phyloP scores from a whole-genome alignment of 2,329 filamentous ascomycete genomes.

The Sclerotinia subarctica region DNA sequence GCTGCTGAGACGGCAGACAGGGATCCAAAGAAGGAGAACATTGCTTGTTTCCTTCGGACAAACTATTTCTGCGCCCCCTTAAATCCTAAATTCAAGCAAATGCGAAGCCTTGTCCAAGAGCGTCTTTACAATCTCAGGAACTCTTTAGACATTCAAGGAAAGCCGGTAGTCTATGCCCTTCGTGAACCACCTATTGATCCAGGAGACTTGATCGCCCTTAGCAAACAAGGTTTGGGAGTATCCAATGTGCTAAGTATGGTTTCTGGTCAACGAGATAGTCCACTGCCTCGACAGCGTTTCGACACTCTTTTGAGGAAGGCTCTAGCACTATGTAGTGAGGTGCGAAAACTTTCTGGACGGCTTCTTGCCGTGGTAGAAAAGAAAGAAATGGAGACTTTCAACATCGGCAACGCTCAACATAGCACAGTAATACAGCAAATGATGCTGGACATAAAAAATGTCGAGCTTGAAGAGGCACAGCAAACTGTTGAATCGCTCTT shows the following conservation, averaged over 20 bases:
- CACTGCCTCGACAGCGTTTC: neutral
- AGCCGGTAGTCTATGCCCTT: neutral
- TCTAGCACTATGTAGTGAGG: neutral
- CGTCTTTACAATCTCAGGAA: neutral
- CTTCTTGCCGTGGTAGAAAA: neutral
- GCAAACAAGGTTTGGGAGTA: neutral
- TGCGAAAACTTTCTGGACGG: neutral
- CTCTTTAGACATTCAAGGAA: neutral
- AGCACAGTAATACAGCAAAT: slow-evolving; percentile 2
- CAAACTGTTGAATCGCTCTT: slow-evolving; percentile 4
- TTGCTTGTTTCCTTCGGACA: neutral
- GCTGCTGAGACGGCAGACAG: neutral
- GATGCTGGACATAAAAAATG: slow-evolving; percentile 4
- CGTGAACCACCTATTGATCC: neutral
- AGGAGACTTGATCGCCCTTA: neutral
- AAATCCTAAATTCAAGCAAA: slow-evolving; percentile 1
- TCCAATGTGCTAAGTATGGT: neutral
- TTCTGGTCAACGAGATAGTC: neutral
- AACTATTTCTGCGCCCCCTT: neutral
- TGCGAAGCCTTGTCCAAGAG: slow-evolving; percentile 1
- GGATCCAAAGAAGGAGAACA: neutral
- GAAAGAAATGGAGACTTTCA: neutral
- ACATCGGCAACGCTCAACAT: neutral
- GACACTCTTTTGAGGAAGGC: neutral
- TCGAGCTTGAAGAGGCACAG: slow-evolving; percentile 8